phyloP scores from a whole-genome alignment of 2,329 filamentous ascomycete species.

The Fusarium marasasianum region DNA sequence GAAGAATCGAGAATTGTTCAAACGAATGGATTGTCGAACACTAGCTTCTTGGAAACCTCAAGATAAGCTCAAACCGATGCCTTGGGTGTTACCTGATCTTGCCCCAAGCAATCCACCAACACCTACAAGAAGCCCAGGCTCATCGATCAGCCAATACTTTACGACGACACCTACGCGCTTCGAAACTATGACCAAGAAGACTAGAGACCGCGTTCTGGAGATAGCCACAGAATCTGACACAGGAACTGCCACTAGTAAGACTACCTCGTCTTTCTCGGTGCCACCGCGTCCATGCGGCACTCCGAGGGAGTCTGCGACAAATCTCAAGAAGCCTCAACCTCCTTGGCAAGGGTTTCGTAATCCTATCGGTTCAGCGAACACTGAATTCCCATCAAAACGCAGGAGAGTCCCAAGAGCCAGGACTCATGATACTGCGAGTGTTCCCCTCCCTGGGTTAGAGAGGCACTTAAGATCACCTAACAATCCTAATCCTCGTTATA shows the following conservation, averaged over 20 bases:
- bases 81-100: slow-evolving; percentile 46
- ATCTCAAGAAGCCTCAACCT: background rate
- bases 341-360: slow-evolving; percentile 28
- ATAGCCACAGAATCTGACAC: background rate
- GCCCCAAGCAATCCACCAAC: background rate
- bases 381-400: slow-evolving; percentile 4
- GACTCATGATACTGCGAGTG: slow-evolving; percentile 25
- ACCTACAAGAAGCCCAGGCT: background rate
- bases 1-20: slow-evolving; percentile 46
- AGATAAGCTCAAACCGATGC: slow-evolving; percentile 47
- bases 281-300: background rate
- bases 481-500: slow-evolving; percentile 22
- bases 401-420: slow-evolving; percentile 22
- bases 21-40: slow-evolving; percentile 44
- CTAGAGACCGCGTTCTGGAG: background rate
- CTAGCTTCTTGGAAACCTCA: slow-evolving; percentile 41
- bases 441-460: slow-evolving; percentile 39
- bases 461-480: slow-evolving; percentile 30
- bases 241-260: background rate
- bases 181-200: background rate
- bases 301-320: background rate
- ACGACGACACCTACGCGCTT: background rate
- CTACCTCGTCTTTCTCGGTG: background rate
- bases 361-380: background rate
- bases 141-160: slow-evolving; percentile 35